Base-by-base conservation (phyloP, 768 basidiomycete genomes). In the Termitomyces titanicus region DNA sequence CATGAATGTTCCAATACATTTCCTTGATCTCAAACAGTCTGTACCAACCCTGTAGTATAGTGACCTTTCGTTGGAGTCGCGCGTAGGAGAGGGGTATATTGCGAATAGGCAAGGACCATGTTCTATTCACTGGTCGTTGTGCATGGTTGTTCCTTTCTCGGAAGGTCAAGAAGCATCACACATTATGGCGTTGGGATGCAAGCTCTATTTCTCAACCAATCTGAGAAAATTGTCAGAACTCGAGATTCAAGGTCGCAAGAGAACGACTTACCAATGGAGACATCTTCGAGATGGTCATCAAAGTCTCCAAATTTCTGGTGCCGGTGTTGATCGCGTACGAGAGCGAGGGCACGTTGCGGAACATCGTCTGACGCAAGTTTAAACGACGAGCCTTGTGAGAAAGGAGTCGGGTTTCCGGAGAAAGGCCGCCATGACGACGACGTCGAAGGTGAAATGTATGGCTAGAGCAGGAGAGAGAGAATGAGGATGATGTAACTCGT, bases 251-350 rank as follows among this genome's bases (percentile, higher is more conserved):
- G 31, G 64, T 62, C 52, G 58, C 35, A 6, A 18, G 60, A 10
- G 27, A 27, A 22, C 2, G 1, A 31, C 46, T 44, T 38, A 78
- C 80, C 79, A 54, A 83, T 79, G 5, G 73, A 79, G 46, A 85
- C 84, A 67, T 90, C 84, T 69, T 90, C 90, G 44, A 92, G 68
- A 70, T 92, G 87, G 61, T 92, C 90, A 55, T 92, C 90, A 58
- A 92, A 92, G 66, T 92, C 90, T 4, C 84, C 86, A 54, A 92
- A 84, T 45, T 77, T 73, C 54, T 76, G 70, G 54, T 87, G 84
- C 50, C 76, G 67, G n/a, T 71, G 72, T 39, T 72, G 64, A 42
- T 83, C 77, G 37, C 72, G 74, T 15, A 87, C 82, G 1, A 83
- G 70, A 3, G 67, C 61, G 13, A 81, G 65, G 1, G 85, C 82